These are phyloP conservation scores for Calonectria pauciramosa DNA, from an alignment of 2,329 filamentous ascomycete genomes.

Conservation along the genomic window DNA sequence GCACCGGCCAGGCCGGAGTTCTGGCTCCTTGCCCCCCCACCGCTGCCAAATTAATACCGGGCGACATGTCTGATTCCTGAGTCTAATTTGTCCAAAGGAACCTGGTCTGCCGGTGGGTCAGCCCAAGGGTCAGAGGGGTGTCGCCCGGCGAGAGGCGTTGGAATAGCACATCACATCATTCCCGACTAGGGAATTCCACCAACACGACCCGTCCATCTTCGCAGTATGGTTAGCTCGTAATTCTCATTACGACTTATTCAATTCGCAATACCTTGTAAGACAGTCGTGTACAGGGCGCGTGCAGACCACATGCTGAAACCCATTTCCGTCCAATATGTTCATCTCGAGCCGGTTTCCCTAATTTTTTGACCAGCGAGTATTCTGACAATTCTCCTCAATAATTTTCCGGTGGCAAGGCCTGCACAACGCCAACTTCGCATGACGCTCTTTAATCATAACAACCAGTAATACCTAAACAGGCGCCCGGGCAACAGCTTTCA, in stretches of 20 bases:
- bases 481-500: background rate
- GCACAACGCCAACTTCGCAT: slow-evolving; percentile 6
- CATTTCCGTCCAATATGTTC: slow-evolving; percentile 14
- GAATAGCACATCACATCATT: slow-evolving; percentile 16
- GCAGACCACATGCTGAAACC: background rate
- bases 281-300: background rate
- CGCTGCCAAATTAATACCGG: background rate
- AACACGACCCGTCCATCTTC: slow-evolving; percentile 4
- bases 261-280: slow-evolving; percentile 20
- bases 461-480: background rate
- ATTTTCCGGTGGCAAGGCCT: background rate
- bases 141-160: background rate
- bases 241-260: slow-evolving; percentile 19
- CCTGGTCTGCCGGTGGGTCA: background rate
- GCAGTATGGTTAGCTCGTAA: slow-evolving; percentile 16
- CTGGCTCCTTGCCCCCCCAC: background rate
- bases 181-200: slow-evolving; percentile 1
- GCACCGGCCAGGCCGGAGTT: background rate
- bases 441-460: slow-evolving; percentile 12
- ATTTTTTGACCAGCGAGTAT: background rate
- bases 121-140: background rate
- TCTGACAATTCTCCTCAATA: slow-evolving; percentile 8
- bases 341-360: slow-evolving; percentile 6
- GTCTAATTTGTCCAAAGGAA: background rate
- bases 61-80: background rate